Base-by-base conservation (phyloP, 805 yeast species). In the Monosporozyma siamensis region DNA sequence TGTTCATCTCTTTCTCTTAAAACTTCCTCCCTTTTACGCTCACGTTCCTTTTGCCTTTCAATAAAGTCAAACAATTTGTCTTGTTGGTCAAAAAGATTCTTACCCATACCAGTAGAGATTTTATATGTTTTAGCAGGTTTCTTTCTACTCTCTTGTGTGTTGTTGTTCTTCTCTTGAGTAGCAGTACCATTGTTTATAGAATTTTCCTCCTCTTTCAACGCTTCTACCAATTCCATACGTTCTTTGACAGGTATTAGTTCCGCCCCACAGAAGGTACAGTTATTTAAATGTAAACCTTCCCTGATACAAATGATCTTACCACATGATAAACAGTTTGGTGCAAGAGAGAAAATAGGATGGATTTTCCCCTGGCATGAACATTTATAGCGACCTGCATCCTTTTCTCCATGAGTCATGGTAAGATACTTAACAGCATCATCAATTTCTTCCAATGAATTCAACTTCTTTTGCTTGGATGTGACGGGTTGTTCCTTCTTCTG, bases 311-410 rank as follows among this genome's bases (percentile, higher is more conserved):
- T 85, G 34, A 92, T 85, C 60, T 88, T 85, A 9, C 99, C 99
- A 60, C 99, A 92, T 46, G 82, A 79, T 32, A 92, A 64, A 54
- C 99, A 92, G 58, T 92, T 92, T 1, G 98, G 97, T 2, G 94
- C 92, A 48, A 82, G 73, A 44, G 85, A 94, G 48, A 87, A 82
- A 24, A 92, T 64, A 3, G 96, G 95, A 56, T 92, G 98, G 46
- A 83, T 68, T 0, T 82, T 75, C 1, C 90, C 97, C 78, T 81
- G 84, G 56, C 97, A 89, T 48, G 81, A 75, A 58, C 97, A 89
- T 4, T 53, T 56, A 15, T 67, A 57, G 10, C 54, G 53, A 18
- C 46, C 46, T 14, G 51, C 46, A 44, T 50, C 47, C 3, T 43
- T 43, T 7, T 50, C 51, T n/a, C 43, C 44, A 20, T 52, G 47